These are phyloP conservation scores for Hebeloma cylindrosporum DNA, from an alignment of 768 basidiomycete genomes.

Conservation along the genomic window DNA sequence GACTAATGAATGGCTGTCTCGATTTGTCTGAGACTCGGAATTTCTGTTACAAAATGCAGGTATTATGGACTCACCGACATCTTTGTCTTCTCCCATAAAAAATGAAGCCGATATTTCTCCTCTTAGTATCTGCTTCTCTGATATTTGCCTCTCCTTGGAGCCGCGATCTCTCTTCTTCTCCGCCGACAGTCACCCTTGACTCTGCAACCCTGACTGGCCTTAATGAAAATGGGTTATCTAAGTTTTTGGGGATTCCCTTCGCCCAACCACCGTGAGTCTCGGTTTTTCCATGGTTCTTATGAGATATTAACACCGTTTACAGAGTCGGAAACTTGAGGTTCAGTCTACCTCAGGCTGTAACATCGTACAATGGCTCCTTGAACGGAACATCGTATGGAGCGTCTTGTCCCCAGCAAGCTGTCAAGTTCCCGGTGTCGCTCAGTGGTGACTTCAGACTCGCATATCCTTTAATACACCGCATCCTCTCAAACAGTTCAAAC, in stretches of 20 bases:
- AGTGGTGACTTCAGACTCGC: neutral
- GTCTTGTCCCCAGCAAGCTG: slow-evolving; percentile 39
- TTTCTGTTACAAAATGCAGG: no score
- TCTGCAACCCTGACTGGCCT: slow-evolving; percentile 43
- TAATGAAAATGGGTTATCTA: slow-evolving; percentile 30
- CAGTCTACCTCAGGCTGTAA: slow-evolving; percentile 38
- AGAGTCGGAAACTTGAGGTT: slow-evolving; percentile 44
- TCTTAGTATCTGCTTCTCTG: no score
- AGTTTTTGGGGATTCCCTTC: slow-evolving; percentile 52
- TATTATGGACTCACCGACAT: no score
- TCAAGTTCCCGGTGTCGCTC: slow-evolving; percentile 4
- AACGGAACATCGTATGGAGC: slow-evolving; percentile 42
- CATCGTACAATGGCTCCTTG: slow-evolving; percentile 37
- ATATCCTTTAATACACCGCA: neutral
- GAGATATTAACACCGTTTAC: neutral
- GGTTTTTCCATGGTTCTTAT: neutral
- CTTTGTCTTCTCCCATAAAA: no score
- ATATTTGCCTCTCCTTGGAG: no score
- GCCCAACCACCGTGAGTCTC: slow-evolving; percentile 47
- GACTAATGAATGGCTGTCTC: no score
- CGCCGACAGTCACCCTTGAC: slow-evolving; percentile 41
- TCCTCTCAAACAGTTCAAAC: neutral
- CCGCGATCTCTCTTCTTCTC: slow-evolving; percentile 1
- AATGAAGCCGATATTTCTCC: no score
- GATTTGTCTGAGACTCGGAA: no score